Evolutionary conservation across 108 stramenopile species (phyloP).

Genomic region (Cyclotella choctawhatcheeana): DNA sequence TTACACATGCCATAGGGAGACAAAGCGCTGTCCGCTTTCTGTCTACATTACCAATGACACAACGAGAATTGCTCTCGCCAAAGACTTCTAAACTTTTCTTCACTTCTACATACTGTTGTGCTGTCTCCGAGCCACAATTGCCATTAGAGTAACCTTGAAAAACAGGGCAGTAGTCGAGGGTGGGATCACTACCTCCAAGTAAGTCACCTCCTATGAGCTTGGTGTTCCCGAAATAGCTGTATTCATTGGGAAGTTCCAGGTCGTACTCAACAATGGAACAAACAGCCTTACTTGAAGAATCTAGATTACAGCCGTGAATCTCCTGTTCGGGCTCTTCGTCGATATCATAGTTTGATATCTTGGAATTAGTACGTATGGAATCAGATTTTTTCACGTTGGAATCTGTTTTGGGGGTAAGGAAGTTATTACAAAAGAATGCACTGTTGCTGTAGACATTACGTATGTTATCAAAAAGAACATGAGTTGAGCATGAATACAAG

Average conservation of each 20-base stretch:
- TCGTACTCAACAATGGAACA: slow-evolving; percentile 80
- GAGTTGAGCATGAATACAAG: too few relatives aligned
- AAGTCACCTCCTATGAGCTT: slow-evolving; percentile 40
- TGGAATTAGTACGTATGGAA: not conserved
- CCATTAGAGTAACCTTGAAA: slow-evolving; percentile 75
- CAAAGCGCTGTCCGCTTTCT: slow-evolving; percentile 64
- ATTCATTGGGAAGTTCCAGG: slow-evolving; percentile 64
- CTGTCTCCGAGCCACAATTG: slow-evolving; percentile 52
- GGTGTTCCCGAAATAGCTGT: slow-evolving; percentile 68
- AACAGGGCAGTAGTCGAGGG: slow-evolving; percentile 85
- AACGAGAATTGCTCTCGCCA: slow-evolving; percentile 74
- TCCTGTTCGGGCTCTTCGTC: slow-evolving; percentile 34
- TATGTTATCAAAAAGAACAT: too few relatives aligned
- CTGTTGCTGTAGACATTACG: slow-evolving; percentile 56
- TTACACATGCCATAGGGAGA: slow-evolving; percentile 80
- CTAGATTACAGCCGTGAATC: slow-evolving; percentile 79
- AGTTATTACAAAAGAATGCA: slow-evolving; percentile 80
- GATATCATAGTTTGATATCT: slow-evolving; percentile 7
- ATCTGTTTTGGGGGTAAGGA: slow-evolving; percentile 5
- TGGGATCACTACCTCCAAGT: slow-evolving; percentile 74
- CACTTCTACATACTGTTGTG: slow-evolving; percentile 50
- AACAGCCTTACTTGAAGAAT: slow-evolving; percentile 78
- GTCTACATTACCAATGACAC: slow-evolving; percentile 62
- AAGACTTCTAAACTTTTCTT: slow-evolving; percentile 60
- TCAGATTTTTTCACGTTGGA: not conserved